Evolutionary conservation across 495 filamentous ascomycete genomes (phyloP).

Genomic region (Penicillium mononematosum): DNA sequence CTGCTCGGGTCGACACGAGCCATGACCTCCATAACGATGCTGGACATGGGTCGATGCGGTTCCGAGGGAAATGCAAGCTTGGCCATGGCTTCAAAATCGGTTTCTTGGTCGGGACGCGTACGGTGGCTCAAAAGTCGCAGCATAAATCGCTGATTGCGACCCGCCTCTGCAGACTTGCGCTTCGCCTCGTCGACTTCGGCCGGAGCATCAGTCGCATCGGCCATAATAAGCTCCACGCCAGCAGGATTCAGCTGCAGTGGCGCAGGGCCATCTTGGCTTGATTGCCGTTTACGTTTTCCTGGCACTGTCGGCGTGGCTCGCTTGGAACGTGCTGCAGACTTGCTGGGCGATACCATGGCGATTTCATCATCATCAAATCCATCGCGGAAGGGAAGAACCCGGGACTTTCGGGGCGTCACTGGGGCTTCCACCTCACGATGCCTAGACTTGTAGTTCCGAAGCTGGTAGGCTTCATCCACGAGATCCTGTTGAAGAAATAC

Average conservation of each 20-base stretch:
- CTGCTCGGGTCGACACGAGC: constrained; percentile 41
- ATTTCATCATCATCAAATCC: constrained; percentile 75
- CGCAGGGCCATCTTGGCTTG: constrained; percentile 53
- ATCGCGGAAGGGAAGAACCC: constrained; percentile 58
- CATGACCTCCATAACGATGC: constrained; percentile 56
- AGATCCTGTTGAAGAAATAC: constrained; percentile 65
- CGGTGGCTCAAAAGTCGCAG: constrained; percentile 61
- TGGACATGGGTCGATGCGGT: constrained; percentile 51
- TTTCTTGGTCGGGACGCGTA: constrained; percentile 42
- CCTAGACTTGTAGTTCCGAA: constrained; percentile 48
- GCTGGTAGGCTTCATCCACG: constrained; percentile 54
- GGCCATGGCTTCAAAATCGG: constrained; percentile 55
- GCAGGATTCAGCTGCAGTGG: constrained; percentile 52
- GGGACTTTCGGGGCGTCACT: constrained; percentile 60
- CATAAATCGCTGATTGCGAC: constrained; percentile 42
- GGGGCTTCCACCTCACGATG: constrained; percentile 39
- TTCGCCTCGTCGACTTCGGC: constrained; percentile 23
- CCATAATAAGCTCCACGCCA: constrained; percentile 24
- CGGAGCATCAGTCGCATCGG: constrained; percentile 27
- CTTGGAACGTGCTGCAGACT: constrained; percentile 49
- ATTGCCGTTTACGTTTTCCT: constrained; percentile 62
- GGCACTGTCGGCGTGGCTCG: constrained; percentile 57
- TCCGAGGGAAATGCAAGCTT: constrained; percentile 55
- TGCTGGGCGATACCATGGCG: constrained; percentile 56
- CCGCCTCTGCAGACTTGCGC: constrained; percentile 5